Percentiles rank a stretch among this genome's conserved stretches.
phyloP scores from a whole-genome alignment of 805 yeast species.

The Peterozyma toletana region DNA sequence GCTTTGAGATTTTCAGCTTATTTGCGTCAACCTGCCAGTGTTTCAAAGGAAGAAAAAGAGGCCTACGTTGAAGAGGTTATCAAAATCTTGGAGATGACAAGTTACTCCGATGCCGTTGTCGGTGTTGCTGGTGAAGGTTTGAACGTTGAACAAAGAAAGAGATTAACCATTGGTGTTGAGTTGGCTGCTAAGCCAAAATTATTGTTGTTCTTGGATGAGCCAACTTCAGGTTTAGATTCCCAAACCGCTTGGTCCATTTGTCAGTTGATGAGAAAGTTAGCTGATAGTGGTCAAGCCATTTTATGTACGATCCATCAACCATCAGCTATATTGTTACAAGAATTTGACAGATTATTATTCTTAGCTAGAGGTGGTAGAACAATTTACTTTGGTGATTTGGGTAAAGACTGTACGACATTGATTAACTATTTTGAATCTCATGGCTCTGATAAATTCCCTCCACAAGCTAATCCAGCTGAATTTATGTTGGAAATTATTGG shows the following conservation, averaged over 20 bases:
- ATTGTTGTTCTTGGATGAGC: constrained; percentile 61
- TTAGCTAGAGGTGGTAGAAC: constrained; percentile 73
- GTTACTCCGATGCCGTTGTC: constrained; percentile 72
- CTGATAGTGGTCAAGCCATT: constrained; percentile 68
- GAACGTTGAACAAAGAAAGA: constrained; percentile 63
- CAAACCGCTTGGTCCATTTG: constrained; percentile 68
- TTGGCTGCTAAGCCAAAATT: constrained; percentile 63
- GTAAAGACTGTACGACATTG: constrained; percentile 50
- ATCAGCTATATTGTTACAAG: constrained; percentile 60
- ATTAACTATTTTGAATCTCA: constrained; percentile 57
- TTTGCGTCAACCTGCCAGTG: constrained; percentile 59
- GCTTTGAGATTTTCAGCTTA: constrained; percentile 66
- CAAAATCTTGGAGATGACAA: constrained; percentile 57
- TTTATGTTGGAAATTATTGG: constrained; percentile 89
- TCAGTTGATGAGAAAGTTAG: constrained; percentile 57
- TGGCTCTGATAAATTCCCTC: constrained; percentile 64
- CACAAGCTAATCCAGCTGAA: constrained; percentile 74
- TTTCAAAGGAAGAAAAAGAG: constrained; percentile 50
- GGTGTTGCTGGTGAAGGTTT: constrained; percentile 72
- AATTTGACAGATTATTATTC: constrained; percentile 60
- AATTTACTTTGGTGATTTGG: constrained; percentile 78
- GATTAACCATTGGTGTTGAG: constrained; percentile 65
- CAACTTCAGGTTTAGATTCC: constrained; percentile 68
- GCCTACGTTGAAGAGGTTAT: constrained; percentile 67
- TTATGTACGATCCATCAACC: constrained; percentile 77